Evolutionary conservation across 441 rosid species (phyloP).

Genomic region (Adansonia madagascariensis): DNA sequence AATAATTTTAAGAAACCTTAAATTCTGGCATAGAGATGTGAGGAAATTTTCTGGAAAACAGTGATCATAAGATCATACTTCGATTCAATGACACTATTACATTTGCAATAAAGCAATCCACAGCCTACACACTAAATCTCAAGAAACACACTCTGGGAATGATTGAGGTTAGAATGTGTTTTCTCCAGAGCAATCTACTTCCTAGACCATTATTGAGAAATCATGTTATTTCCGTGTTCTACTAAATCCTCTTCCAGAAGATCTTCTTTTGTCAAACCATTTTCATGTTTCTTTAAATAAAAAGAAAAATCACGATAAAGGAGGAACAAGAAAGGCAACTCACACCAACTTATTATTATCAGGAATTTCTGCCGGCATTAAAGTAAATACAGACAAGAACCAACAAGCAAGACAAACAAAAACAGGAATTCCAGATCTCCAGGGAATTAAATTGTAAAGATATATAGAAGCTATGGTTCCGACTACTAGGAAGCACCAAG

Average conservation of each 20-base stretch:
- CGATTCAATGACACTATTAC: neutral
- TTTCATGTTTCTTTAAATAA: conserved; percentile 23
- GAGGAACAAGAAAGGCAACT: conserved; percentile 39
- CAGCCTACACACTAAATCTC: neutral
- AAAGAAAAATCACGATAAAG: conserved; percentile 23
- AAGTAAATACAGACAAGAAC: conserved; percentile 79
- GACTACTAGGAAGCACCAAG: conserved; percentile 79
- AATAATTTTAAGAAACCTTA: neutral
- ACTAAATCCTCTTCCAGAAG: conserved; percentile 6
- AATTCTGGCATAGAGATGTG: conserved; percentile 5
- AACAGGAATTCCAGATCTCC: conserved; percentile 80
- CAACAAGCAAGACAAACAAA: conserved; percentile 78
- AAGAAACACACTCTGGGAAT: neutral
- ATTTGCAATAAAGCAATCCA: neutral
- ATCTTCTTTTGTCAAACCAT: conserved; percentile 5
- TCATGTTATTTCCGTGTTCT: neutral
- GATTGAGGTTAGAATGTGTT: neutral
- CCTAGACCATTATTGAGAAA: neutral
- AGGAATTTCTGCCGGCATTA: conserved; percentile 98
- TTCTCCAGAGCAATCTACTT: neutral
- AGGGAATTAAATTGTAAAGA: conserved; percentile 65
- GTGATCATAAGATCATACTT: neutral
- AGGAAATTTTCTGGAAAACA: neutral
- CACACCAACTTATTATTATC: conserved; percentile 88
- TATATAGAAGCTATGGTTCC: conserved; percentile 62